A percentile compares a stretch with the other conserved stretches of the same genome.
Evolutionary conservation across 495 filamentous ascomycete species (phyloP).

Genomic region (Trichoderma erinaceum): DNA sequence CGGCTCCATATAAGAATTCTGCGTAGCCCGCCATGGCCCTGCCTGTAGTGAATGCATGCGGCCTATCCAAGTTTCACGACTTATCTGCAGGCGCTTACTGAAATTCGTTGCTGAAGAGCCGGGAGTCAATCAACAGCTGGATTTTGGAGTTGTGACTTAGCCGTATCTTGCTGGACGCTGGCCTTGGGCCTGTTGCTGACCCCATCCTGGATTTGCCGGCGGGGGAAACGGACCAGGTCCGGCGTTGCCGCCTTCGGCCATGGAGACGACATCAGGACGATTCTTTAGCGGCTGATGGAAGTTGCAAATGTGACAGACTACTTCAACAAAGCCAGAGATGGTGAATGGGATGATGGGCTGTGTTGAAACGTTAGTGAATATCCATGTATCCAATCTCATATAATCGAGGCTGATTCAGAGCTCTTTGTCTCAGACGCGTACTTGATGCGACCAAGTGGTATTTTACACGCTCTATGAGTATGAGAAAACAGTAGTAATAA

Average conservation of each 20-base stretch:
- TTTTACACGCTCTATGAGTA: too few relatives aligned
- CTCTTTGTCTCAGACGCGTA: background rate
- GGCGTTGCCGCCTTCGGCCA: slow-evolving; percentile 32
- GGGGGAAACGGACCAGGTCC: slow-evolving; percentile 36
- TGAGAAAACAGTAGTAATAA: slow-evolving; percentile 15
- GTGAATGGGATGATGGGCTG: slow-evolving; percentile 51
- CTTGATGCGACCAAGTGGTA: too few relatives aligned
- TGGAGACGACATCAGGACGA: slow-evolving; percentile 44
- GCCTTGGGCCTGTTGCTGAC: background rate
- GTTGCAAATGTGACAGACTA: slow-evolving; percentile 49
- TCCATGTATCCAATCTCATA: too few relatives aligned
- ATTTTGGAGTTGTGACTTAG: background rate
- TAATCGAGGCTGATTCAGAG: background rate
- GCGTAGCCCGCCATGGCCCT: background rate
- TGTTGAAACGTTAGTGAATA: slow-evolving; percentile 15
- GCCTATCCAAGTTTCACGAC: background rate
- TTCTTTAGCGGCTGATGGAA: slow-evolving; percentile 50
- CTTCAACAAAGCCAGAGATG: slow-evolving; percentile 49
- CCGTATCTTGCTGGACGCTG: slow-evolving; percentile 2
- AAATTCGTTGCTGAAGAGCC: background rate
- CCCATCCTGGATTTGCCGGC: slow-evolving; percentile 4
- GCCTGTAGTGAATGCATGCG: background rate
- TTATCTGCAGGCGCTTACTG: background rate
- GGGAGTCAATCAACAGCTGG: background rate
- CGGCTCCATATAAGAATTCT: background rate